A percentile compares a stretch with the other conserved stretches of the same genome.
Evolutionary conservation across 768 basidiomycete species (phyloP).

Genomic region (Leccinum olivaceopallidum): DNA sequence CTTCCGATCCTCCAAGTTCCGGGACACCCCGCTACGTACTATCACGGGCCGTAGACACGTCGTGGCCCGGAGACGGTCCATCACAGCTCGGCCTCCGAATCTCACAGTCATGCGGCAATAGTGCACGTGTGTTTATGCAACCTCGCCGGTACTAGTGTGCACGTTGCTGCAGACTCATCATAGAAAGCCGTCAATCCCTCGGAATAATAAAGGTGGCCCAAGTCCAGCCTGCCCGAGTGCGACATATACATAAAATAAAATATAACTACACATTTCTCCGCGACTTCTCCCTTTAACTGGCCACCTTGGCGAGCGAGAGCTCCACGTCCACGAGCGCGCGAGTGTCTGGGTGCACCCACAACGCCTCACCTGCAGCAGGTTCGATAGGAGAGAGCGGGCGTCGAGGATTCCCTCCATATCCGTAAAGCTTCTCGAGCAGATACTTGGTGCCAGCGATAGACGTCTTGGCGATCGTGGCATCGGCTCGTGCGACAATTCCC

Average conservation of each 20-base stretch:
- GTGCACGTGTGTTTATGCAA: not conserved
- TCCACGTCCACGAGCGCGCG: constrained; percentile 69
- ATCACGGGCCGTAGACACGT: not conserved
- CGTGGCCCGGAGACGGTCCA: not conserved
- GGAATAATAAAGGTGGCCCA: not conserved
- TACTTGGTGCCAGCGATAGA: constrained; percentile 85
- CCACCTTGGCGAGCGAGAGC: constrained; percentile 46
- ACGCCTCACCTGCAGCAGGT: constrained; percentile 49
- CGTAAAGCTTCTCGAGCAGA: constrained; percentile 69
- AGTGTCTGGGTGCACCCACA: constrained; percentile 76
- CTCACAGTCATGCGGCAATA: constrained; percentile 7
- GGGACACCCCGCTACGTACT: constrained; percentile 12
- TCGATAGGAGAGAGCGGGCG: constrained; percentile 73
- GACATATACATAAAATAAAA: not conserved
- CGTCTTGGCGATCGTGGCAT: constrained; percentile 74
- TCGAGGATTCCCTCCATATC: constrained; percentile 81
- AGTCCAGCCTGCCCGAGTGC: not conserved
- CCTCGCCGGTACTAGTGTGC: not conserved
- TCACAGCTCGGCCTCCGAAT: constrained; percentile 16
- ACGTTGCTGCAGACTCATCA: not conserved
- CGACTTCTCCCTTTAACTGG: not conserved
- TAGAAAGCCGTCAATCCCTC: not conserved
- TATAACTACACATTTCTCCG: not conserved
- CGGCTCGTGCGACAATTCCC: constrained; percentile 76
- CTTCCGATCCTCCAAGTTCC: constrained; percentile 2